These are phyloP conservation scores for Globisporangium barbulae DNA, from an alignment of 352 stramenopile species.

Conservation along the genomic window DNA sequence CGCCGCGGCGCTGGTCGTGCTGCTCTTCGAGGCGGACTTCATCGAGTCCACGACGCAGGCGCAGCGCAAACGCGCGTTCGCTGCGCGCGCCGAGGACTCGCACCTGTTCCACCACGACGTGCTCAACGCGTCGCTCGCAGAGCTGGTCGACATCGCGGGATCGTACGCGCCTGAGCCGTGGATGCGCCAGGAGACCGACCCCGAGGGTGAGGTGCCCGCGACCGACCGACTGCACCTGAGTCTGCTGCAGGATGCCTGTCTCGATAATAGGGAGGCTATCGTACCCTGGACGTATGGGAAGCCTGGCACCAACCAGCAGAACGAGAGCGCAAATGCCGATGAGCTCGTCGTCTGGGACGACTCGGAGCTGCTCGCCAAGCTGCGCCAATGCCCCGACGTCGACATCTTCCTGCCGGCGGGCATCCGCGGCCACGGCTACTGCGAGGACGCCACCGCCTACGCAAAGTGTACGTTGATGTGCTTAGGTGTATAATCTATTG, in stretches of 20 bases:
- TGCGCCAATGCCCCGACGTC: constrained; percentile 52
- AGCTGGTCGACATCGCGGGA: no score
- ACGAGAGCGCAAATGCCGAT: constrained; percentile 15
- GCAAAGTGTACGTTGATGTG: constrained; percentile 39
- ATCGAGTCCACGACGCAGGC: not conserved
- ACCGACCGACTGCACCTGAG: constrained; percentile 43
- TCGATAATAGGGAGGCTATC: constrained; percentile 32
- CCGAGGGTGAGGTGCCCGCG: constrained; percentile 19
- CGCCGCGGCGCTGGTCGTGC: not conserved
- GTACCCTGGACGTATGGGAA: constrained; percentile 41
- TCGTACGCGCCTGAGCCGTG: no score
- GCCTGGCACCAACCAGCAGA: constrained; percentile 6
- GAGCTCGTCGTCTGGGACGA: constrained; percentile 27
- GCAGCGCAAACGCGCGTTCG: not conserved
- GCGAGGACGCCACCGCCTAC: constrained; percentile 62
- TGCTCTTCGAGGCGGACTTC: not conserved
- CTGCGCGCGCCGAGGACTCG: not conserved
- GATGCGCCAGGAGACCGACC: no score
- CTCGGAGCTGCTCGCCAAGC: constrained; percentile 34
- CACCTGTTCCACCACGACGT: no score
- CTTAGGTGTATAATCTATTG: not conserved
- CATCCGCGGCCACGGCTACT: constrained; percentile 45
- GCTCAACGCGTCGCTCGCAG: no score
- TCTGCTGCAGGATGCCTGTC: constrained; percentile 45
- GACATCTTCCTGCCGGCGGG: constrained; percentile 52